Evolutionary conservation across 768 basidiomycete genomes (phyloP), one percentile per base, ranked within the genome.

Genomic region (Lentinula raphanica): DNA sequence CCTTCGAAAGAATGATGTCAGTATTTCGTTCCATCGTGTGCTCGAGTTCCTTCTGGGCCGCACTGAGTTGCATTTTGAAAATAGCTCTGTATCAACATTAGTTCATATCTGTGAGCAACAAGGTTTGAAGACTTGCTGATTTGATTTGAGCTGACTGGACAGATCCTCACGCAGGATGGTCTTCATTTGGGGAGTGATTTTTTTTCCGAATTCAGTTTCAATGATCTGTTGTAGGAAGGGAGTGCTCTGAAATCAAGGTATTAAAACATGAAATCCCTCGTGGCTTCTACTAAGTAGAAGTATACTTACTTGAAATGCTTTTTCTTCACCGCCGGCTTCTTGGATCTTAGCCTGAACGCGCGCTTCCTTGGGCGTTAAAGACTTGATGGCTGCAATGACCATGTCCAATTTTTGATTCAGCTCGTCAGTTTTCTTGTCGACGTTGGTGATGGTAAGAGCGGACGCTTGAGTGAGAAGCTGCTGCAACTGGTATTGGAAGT

Each of bases 41-140:
- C 23, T 50, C 45, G n/a, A 67, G 60, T 28, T 63, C 56, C 48
- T 54, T 59, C 7, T 45, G 54, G 13, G 62, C 54, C 6, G 56
- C 61, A 25, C 61, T 53, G 5, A 67, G n/a, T 31, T 63, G 60
- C 25, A 62, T 55, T 31, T 60, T 58, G 53, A 63, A 67, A 46
- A 59, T 59, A 1, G 62, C 59, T n/a, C 66, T 49, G 11, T 4
- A 44, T 5, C 32, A 56, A 25, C 1, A 17, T 7, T 11, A 7
- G 53, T 50, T 17, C 6, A 23, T 27, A 21, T 8, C 11, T 3
- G 3, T 6, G 21, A 31, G 11, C 6, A 12, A 21, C 15, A 49
- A n/a, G 12, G 1, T 21, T 28, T 38, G 42, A 6, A 5, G n/a
- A n/a, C 59, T 9, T 7, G 59, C 64, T 54, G 36, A 49, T 64